phyloP scores from a whole-genome alignment of 2,329 filamentous ascomycete species.

The Bimuria novae-zelandiae region DNA sequence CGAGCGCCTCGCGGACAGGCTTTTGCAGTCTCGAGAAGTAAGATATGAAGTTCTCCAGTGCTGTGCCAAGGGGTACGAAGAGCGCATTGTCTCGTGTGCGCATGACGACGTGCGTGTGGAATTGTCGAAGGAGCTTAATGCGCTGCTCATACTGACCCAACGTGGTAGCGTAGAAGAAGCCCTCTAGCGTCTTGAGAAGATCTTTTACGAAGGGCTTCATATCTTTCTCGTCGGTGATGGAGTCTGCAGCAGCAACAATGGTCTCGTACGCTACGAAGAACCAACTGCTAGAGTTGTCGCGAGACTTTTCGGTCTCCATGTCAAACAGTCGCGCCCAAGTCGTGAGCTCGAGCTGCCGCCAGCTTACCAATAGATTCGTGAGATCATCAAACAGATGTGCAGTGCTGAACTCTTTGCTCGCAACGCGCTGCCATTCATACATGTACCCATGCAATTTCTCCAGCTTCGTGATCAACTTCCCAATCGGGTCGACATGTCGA shows the following conservation, averaged over 20 bases:
- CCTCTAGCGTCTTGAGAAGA: constrained; percentile 75
- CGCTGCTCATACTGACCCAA: constrained; percentile 80
- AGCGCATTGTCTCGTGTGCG: constrained; percentile 58
- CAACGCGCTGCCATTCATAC: constrained; percentile 94
- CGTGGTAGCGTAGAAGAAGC: constrained; percentile 78
- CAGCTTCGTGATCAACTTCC: constrained; percentile 80
- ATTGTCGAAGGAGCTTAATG: constrained; percentile 67
- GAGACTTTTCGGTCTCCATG: constrained; percentile 75
- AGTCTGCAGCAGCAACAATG: constrained; percentile 75
- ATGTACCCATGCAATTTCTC: constrained; percentile 86
- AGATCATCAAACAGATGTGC: constrained; percentile 73
- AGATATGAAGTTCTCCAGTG: constrained; percentile 75
- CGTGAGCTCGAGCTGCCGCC: constrained; percentile 87
- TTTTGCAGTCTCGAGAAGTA: constrained; percentile 75
- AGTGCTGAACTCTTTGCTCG: constrained; percentile 77
- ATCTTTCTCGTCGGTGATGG: constrained; percentile 62
- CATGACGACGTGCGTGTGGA: constrained; percentile 67
- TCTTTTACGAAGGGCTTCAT: constrained; percentile 67
- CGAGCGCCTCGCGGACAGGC: constrained; percentile 67
- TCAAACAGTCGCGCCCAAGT: constrained; percentile 92
- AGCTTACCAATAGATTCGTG: constrained; percentile 80
- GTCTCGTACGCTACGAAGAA: constrained; percentile 97
- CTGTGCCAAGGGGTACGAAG: constrained; percentile 62
- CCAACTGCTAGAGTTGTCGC: constrained; percentile 83
- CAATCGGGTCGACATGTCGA: constrained; percentile 79